Evolutionary conservation across 1,139 yeast species (phyloP), one percentile per base, ranked within the genome.

Genomic region (Lodderomyces theae): DNA sequence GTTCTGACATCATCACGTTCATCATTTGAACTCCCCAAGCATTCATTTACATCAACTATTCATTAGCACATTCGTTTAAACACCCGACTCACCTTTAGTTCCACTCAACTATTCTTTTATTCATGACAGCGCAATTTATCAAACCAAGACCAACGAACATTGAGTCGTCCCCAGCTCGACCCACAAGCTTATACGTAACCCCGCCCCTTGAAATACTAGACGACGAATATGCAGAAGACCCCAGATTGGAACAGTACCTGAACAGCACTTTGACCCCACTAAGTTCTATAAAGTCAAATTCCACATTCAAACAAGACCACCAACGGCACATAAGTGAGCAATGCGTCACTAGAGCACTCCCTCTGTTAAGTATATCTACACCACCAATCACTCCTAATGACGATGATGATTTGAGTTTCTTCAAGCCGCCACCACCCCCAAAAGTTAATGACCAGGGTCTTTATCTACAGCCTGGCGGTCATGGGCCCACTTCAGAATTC

Each of bases 131-230:
- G 8, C 31, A 15, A 16, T 15, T 28, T 9, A 23, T 9, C n/a
- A 34, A 34, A 23, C 28, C 36, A 7, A 23, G 15, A 34, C 36
- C 12, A 12, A 31, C n/a, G 47, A 28, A 18, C n/a, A 13, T 28
- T 15, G 11, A 15, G 5, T 15, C 31, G 15, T 28, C 31, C 15
- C 31, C 31, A 7, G 10, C 31, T 5, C 6, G 57, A 37, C 59
- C 58, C 21, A 50, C 46, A 15, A 54, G 58, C 38, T 42, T 53
- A 37, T 56, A 52, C 33, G 49, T 48, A 1, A 57, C 59, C 6
- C 59, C 57, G 7, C 59, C 59, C 2, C 45, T 54, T 21, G 49
- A 45, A 11, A 29, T 32, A 11, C 17, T 41, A 10, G 38, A 40
- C 5, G 40, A 38, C 6, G 43, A 38, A 21, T 31, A 22, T 2